A percentile compares a stretch with the other conserved stretches of the same genome.
Conservation (phyloP, 179 eudicot species). For the Silene noctiflora region DNA sequence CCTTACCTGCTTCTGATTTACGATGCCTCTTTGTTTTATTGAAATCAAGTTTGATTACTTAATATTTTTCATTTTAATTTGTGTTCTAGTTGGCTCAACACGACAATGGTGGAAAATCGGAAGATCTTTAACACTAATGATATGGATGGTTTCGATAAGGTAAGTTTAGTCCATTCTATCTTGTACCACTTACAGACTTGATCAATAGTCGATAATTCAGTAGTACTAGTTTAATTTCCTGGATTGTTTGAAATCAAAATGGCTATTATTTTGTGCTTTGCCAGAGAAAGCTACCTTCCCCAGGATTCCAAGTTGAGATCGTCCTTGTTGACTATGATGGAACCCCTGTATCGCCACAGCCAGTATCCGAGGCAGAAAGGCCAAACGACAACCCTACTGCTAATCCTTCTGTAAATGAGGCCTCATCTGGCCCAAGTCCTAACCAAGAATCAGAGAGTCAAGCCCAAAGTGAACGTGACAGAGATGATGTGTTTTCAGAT, state of each 20-base stretch:
- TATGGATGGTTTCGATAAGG: slow-evolving; percentile 96
- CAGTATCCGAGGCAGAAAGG: slow-evolving; percentile 39
- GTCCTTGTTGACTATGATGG: slow-evolving; percentile 76
- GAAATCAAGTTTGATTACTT: slow-evolving; percentile 10
- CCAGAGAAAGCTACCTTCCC: slow-evolving; percentile 97
- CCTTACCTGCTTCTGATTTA: slow-evolving; percentile 2
- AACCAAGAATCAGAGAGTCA: slow-evolving; percentile 38
- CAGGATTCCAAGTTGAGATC: slow-evolving; percentile 95
- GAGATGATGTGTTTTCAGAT: slow-evolving; percentile 89
- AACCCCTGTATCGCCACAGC: slow-evolving; percentile 37
- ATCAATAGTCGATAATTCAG: too few species aligned
- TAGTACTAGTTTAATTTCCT: neutral
- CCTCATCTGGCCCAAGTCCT: slow-evolving; percentile 31
- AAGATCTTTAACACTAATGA: slow-evolving; percentile 62
- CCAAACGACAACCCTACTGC: slow-evolving; percentile 36
- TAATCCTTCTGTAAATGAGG: slow-evolving; percentile 31
- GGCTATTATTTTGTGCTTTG: neutral
- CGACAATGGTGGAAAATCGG: slow-evolving; percentile 78
- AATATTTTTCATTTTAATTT: neutral
- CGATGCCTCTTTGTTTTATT: slow-evolving; percentile 12
- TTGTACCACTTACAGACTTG: neutral
- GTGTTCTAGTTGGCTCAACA: slow-evolving; percentile 76
- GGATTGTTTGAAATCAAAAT: neutral
- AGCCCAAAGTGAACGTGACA: slow-evolving; percentile 34
- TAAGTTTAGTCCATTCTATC: slow-evolving; percentile 14